Conservation (phyloP, 257 asterid species). For the Nyctanthes arbortristis region DNA sequence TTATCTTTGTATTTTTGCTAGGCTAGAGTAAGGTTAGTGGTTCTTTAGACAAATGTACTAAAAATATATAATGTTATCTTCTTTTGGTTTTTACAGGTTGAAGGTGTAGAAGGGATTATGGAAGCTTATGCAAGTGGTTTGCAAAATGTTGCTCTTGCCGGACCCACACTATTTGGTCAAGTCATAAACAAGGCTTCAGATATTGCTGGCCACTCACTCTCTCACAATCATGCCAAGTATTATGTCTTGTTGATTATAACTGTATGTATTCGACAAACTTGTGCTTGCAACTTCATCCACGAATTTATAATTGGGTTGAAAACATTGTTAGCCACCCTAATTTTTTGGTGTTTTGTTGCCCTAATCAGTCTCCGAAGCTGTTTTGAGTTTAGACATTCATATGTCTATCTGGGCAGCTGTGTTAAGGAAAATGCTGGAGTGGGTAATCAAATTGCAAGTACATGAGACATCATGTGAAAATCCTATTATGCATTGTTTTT, state of each 20-base stretch:
- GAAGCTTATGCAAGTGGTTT: slow-evolving; percentile 66
- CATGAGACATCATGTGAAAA: not conserved
- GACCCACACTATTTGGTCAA: slow-evolving; percentile 82
- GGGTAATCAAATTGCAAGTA: too few relatives aligned
- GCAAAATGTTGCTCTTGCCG: slow-evolving; percentile 56
- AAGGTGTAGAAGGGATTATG: slow-evolving; percentile 83
- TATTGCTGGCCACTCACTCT: slow-evolving; percentile 59
- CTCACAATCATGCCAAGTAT: slow-evolving; percentile 54
- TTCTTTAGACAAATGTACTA: not conserved
- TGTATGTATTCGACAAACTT: slow-evolving; percentile 32
- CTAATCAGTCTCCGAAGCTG: not conserved
- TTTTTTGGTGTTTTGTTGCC: not conserved
- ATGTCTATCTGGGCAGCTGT: not conserved
- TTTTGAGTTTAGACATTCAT: not conserved
- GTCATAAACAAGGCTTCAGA: slow-evolving; percentile 75
- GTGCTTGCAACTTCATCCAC: not conserved
- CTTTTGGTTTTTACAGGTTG: slow-evolving; percentile 41
- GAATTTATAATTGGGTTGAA: not conserved
- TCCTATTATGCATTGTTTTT: not conserved
- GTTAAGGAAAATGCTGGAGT: not conserved
- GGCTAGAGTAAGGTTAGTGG: not conserved
- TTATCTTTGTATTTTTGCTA: not conserved
- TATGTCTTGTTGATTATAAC: slow-evolving; percentile 69
- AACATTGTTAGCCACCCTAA: not conserved
- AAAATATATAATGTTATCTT: not conserved